Base-by-base conservation (phyloP, 805 yeast genomes). In the Jamesozyma spencerorum region DNA sequence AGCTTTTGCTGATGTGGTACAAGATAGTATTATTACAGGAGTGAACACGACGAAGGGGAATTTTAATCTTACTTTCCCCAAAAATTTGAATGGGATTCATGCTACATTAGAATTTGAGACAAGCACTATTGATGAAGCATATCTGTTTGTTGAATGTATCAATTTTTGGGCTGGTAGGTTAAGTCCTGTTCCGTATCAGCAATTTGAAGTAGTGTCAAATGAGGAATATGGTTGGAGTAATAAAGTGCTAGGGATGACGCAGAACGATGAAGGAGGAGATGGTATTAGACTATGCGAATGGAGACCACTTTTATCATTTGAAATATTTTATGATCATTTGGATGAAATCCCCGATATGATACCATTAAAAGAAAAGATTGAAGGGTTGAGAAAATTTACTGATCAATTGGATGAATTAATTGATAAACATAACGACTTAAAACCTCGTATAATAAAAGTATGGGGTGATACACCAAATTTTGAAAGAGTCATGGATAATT, bases 161-260 rank as follows among this genome's bases (percentile, higher is more conserved):
- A 87, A 86, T 59, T 87, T 84, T 57, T 87, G 96, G 95, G 85
- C 94, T 2, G 84, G 90, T 2, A 73, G 92, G 48, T 72, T 83
- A 29, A 81, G 94, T 5, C 81, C 87, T 13, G 79, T 85, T 17
- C 95, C 95, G 3, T 70, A 66, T 26, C 45, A 78, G 0, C 83
- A 79, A 51, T 81, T 77, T 41, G 77, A 81, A 46, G 69, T 84
- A 26, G 77, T 86, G 2, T 79, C 90, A 5, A 72, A 68, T 40
- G 73, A 79, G 43, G 94, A 87, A 56, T 86, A 77, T 55, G 95
- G 95, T 2, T 86, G 95, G 95, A 60, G 69, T 36, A 39, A 46
- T 4, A 41, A 38, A 3, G 18, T 60, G 1, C 33, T 64, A 4
- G 38, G 39, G 1, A 27, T 11, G 2, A 3, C 19, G 1, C 13